Evolutionary conservation across 306 rosid species (phyloP), one percentile per base, ranked within the genome.

Genomic region (Acacia acuminata): DNA sequence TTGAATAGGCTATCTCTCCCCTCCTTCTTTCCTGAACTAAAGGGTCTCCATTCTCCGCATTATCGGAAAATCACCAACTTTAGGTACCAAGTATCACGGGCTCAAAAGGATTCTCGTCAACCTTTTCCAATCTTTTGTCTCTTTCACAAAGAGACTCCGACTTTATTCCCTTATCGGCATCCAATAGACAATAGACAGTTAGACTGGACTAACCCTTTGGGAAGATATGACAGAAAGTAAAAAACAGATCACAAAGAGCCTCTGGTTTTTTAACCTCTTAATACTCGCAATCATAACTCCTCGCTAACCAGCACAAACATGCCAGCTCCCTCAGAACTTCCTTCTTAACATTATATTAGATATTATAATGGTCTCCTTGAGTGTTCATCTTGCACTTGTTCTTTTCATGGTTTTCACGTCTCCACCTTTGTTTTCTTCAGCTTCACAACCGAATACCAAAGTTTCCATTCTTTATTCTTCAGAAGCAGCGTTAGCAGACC

Each of bases 341-440:
- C 63, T 20, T 69, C 65, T 8, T 72, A 60, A 63, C 73, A 69
- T 60, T 73, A 79, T 72, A 76, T 42, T 10, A 4, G 81, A 88
- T 90, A 76, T 61, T 11, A 71, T 78, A 86, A 94, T 91, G 94
- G 89, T 87, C 83, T 89, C 86, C 86, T 87, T 88, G 82, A 87
- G 85, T 86, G 87, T 85, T 79, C 80, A 80, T 69, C 72, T 78
- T 65, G 58, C 81, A 45, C 85, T 91, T 69, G 84, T 93, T 55
- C 11, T 55, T 76, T 71, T 88, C 48, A 69, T 83, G 85, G 76
- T 86, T 84, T 82, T 87, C 85, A 86, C 87, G 87, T 88, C 79
- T 81, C 86, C 88, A 45, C 79, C 88, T 71, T 48, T 86, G 65
- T 81, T 82, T 79, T 84, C 86, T 84, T 71, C 85, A 43, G 75